Base-by-base conservation (phyloP, 495 filamentous ascomycete genomes). In the Delitschia confertaspora region DNA sequence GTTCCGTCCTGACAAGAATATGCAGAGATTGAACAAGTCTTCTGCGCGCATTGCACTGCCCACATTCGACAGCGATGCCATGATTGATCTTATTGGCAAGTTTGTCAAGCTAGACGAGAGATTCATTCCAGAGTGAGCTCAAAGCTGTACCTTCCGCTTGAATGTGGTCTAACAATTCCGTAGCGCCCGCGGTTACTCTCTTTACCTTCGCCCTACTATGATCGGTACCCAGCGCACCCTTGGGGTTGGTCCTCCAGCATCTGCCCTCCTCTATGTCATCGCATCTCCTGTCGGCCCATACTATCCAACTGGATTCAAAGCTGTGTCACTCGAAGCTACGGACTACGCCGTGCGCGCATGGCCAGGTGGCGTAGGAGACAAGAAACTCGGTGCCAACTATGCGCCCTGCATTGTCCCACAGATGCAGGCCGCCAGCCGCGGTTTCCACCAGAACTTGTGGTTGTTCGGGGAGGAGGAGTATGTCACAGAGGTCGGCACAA, bases 381-480 rank as follows among this genome's bases (percentile, higher is more conserved):
- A 87, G 76, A 98, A 98, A 71, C 77, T 98, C 14, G 91, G 91
- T 47, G 89, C 88, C 47, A 98, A 98, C 72, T 98, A 98, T 61
- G 91, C 91, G 11, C 89, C 93, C 1, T 95, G 89, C 64, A 88
- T 98, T 49, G 67, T 93, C 18, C 91, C 93, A 8, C 93, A 96
- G 66, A 73, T 88, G 43, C 72, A 95, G 61, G 91, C 91, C 13
- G 88, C 89, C 20, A 78, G 74, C 47, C 74, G 85, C 13, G 91
- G 91, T 23, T 95, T 84, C 74, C 89, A 98, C 65, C 91, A 98
- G 73, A 96, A 96, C 63, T 70, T 98, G 38, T 98, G 91, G 91
- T 69, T 98, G 23, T 96, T 96, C 57, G 85, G 85, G 23, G 79
- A 89, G 48, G 87, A 96, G 65, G 85, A 95, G 52, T 93, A 78